Evolutionary conservation across 768 basidiomycete species (phyloP), one percentile per base, ranked within the genome.

Genomic region (Mycena crocata): DNA sequence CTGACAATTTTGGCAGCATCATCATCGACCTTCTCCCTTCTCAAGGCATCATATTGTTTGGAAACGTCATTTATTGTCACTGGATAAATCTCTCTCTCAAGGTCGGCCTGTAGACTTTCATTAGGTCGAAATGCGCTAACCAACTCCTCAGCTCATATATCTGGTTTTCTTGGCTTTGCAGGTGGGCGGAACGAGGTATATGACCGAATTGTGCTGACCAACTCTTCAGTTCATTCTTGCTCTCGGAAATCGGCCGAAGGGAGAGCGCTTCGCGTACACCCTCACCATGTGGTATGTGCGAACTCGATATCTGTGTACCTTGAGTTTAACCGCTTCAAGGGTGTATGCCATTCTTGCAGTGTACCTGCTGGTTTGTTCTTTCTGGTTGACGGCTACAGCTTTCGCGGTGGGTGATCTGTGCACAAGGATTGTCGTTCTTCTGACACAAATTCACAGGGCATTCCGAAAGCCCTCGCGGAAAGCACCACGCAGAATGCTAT

Each of bases 71-170:
- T 12, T 75, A n/a, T 94, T 21, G 95, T 96, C 73, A 62, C 93
- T 83, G n/a, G 30, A 30, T 35, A 57, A 28, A 34, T 42, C 39
- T 34, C 19, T 31, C 19, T 30, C 2, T 30, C 24, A 60, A 37
- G 17, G 21, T 55, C 52, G 39, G 45, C 62, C 28, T 51, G 32
- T 65, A 94, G 95, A 96, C n/a, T n/a, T 94, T 19, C 90, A 93
- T 69, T 96, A 93, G 93, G 81, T 96, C 45, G n/a, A n/a, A n/a
- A n/a, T n/a, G n/a, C n/a, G n/a, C n/a, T n/a, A 97, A 97, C 73
- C 67, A 88, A 35, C 87, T 79, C 10, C 82, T 95, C 62, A 91
- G 93, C 81, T 95, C 94, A 82, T 93, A 30, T 98, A 97, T 75
- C 82, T 96, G 35, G 84, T 89, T 6, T 92, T 95, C 81, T 82